Base-by-base conservation (phyloP, 2,329 filamentous ascomycete species). In the Scorias spongiosa region DNA sequence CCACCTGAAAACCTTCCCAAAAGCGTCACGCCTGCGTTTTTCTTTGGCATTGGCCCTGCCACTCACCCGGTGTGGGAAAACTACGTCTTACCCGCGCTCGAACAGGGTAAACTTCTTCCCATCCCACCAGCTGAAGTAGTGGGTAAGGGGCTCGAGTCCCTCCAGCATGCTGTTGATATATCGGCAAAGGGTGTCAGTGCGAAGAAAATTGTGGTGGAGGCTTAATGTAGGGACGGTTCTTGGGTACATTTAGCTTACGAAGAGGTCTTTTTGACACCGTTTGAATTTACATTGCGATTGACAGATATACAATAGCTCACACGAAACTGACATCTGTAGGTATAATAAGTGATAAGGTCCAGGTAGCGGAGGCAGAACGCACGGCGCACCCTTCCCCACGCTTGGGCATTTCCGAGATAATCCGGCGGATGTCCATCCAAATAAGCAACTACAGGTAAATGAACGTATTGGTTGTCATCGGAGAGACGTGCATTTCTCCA, bases 101-200 rank as follows among this genome's bases (percentile, higher is more conserved):
- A 53, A 15, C 46, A 54, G 12, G 59, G 59, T 1, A 52, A 51
- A 42, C 57, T 61, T 45, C 48, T 54, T 45, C 47, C 54, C 37
- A 54, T 59, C 10, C 66, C 66, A 6, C 54, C 59, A 44, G 53
- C 63, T 5, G 37, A 60, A 29, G 54, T 68, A 6, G 51, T 66
- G 15, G 63, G 62, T 1, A 59, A 62, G 46, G 65, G 65, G 6
- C 39, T 60, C 30, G 57, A 57, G 49, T 46, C 29, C 42, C 48
- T 60, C 38, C 57, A 60, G 49, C 52, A 54, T 44, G 58, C 53
- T 9, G 30, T 58, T 17, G 54, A 58, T 28, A 48, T 46, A 39
- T 54, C 53, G 40, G 59, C 58, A 53, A 48, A 53, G 41, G 58
- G 58, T 30, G 57, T 61, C 2, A 54, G 49, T 42, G 58, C 57